Evolutionary conservation across 176 grass and related monocot genomes (phyloP).

Genomic region (Panicum miliaceum): DNA sequence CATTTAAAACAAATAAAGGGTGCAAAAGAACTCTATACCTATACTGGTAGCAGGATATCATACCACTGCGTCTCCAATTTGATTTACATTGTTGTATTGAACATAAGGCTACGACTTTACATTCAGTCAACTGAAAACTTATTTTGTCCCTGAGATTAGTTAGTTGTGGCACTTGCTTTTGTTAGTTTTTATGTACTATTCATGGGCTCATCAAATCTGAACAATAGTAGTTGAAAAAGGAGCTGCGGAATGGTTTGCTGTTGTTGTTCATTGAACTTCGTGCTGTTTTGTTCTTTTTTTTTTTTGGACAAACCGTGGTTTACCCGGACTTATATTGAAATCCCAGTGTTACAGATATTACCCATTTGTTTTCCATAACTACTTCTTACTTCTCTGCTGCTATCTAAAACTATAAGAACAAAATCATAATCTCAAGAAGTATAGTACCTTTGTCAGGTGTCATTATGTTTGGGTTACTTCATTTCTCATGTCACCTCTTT

Average conservation of each 20-base stretch:
- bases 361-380: neutral
- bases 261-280: neutral
- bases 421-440: neutral
- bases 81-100: neutral
- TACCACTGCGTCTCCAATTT: neutral
- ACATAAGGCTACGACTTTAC: neutral
- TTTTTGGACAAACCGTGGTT: neutral
- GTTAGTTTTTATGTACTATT: slow-evolving; percentile 1
- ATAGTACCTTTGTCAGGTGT: neutral
- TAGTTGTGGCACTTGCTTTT: neutral
- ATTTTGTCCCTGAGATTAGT: neutral
- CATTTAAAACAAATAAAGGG: neutral
- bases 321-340: neutral
- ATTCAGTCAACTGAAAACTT: neutral
- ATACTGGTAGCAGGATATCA: neutral
- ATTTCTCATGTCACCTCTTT: neutral
- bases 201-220: neutral
- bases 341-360: neutral
- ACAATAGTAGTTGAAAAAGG: neutral
- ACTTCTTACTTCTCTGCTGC: neutral
- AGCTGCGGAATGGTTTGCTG: neutral
- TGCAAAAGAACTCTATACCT: neutral
- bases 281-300: neutral
- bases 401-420: neutral
- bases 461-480: neutral